phyloP scores from a whole-genome alignment of 257 asterid species.

The Scutellaria minor region DNA sequence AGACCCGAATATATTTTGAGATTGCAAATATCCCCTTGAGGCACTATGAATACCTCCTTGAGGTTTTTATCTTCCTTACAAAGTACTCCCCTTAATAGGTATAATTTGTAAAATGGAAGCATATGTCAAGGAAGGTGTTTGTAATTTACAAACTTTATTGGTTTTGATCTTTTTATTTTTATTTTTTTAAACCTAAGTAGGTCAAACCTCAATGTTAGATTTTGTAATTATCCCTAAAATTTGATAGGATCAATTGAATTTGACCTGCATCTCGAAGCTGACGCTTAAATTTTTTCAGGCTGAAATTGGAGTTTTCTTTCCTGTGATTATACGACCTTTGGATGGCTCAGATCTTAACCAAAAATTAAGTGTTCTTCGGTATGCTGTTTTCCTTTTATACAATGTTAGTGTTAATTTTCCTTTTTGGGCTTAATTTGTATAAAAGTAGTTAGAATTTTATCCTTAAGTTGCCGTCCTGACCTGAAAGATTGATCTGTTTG shows the following conservation, averaged over 20 bases:
- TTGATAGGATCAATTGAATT: conserved; percentile 15
- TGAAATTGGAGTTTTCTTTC: conserved; percentile 97
- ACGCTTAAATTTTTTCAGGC: conserved; percentile 59
- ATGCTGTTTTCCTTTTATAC: conserved; percentile 41
- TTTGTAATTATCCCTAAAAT: background rate
- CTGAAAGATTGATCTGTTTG: conserved; percentile 11
- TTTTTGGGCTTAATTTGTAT: conserved; percentile 26
- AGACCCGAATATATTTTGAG: background rate
- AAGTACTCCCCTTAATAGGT: background rate
- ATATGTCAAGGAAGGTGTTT: background rate
- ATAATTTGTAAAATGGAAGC: background rate
- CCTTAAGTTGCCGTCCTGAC: conserved; percentile 21
- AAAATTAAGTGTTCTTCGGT: conserved; percentile 85
- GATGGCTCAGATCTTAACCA: conserved; percentile 90
- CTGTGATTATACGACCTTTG: conserved; percentile 82
- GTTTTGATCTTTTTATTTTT: no score
- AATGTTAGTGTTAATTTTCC: conserved; percentile 25
- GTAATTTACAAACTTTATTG: background rate
- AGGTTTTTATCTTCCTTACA: background rate
- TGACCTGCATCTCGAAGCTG: conserved; percentile 34
- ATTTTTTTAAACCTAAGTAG: no score
- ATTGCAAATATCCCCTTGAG: background rate
- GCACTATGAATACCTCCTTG: background rate
- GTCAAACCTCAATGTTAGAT: background rate
- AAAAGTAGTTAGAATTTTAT: conserved; percentile 28